A percentile compares a stretch with the other conserved stretches of the same genome.
phyloP scores from a whole-genome alignment of 345 rosid genomes.

The Alliaria petiolata region DNA sequence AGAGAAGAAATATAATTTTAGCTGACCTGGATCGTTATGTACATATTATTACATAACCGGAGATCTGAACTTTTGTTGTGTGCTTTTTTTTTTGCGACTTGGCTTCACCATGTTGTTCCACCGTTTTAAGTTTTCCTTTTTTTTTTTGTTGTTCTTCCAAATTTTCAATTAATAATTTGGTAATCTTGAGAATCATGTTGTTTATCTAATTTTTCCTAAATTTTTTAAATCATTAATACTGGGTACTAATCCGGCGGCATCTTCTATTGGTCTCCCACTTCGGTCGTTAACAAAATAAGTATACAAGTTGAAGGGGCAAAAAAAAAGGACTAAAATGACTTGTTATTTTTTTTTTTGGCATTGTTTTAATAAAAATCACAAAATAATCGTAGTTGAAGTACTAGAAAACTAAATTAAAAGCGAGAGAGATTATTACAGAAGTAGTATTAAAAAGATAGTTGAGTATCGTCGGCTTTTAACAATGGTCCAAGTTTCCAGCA shows the following conservation, averaged over 20 bases:
- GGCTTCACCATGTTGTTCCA: constrained; percentile 34
- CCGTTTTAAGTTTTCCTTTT: neutral
- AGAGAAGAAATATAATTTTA: constrained; percentile 17
- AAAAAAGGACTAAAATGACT: neutral
- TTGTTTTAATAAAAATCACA: neutral
- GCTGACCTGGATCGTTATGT: constrained; percentile 37
- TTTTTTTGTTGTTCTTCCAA: constrained; percentile 1
- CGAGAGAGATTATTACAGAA: neutral
- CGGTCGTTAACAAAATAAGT: neutral
- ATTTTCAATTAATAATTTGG: constrained; percentile 30
- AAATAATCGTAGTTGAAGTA: neutral
- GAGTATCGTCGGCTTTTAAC: constrained; percentile 20
- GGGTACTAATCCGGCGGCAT: neutral
- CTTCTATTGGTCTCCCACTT: neutral
- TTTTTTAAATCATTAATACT: too few relatives aligned
- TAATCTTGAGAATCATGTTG: neutral
- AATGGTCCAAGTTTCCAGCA: constrained; percentile 26
- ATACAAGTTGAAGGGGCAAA: neutral
- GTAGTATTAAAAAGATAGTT: neutral
- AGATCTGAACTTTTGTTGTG: constrained; percentile 32
- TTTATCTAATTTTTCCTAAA: neutral
- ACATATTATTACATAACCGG: constrained; percentile 34
- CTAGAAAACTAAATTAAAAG: neutral
- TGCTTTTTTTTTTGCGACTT: constrained; percentile 34
- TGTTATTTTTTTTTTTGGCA: neutral